A percentile compares a stretch with the other conserved stretches of the same genome.
These are phyloP conservation scores for Aspergillus tamarii DNA, from an alignment of 2,329 filamentous ascomycete species.

Conservation along the genomic window DNA sequence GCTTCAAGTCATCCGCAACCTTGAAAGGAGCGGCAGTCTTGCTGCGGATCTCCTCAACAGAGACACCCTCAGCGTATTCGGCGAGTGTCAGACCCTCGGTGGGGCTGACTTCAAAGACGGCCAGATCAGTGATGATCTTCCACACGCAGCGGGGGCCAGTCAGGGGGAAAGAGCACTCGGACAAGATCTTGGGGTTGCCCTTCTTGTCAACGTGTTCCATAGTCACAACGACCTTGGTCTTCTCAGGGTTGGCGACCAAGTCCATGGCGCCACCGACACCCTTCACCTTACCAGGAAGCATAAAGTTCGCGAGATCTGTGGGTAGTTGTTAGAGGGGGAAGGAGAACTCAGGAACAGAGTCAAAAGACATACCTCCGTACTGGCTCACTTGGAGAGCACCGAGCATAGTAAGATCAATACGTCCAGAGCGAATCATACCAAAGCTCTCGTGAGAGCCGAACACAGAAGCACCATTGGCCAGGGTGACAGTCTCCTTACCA, in stretches of 20 bases:
- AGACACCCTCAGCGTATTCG: slow-evolving; percentile 71
- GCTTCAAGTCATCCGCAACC: slow-evolving; percentile 62
- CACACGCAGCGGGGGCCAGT: slow-evolving; percentile 68
- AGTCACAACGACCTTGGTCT: slow-evolving; percentile 72
- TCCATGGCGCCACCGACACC: slow-evolving; percentile 83
- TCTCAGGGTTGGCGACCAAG: slow-evolving; percentile 71
- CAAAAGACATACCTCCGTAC: slow-evolving; percentile 52
- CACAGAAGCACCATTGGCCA: slow-evolving; percentile 72
- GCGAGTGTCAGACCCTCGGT: slow-evolving; percentile 57
- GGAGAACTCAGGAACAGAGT: too few species aligned
- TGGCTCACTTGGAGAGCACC: slow-evolving; percentile 81
- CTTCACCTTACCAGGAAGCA: slow-evolving; percentile 85
- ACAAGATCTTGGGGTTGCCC: slow-evolving; percentile 67
- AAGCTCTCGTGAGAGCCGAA: slow-evolving; percentile 85
- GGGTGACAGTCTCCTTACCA: slow-evolving; percentile 84
- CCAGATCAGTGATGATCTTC: slow-evolving; percentile 74
- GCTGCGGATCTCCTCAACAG: slow-evolving; percentile 68
- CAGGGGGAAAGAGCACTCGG: slow-evolving; percentile 64
- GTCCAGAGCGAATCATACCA: slow-evolving; percentile 83
- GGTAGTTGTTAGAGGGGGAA: slow-evolving; percentile 13
- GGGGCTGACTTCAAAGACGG: slow-evolving; percentile 74
- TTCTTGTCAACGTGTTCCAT: slow-evolving; percentile 74
- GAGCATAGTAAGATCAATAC: slow-evolving; percentile 81
- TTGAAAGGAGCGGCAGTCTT: slow-evolving; percentile 73
- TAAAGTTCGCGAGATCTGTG: slow-evolving; percentile 79